Evolutionary conservation across 2,329 filamentous ascomycete species (phyloP).

Genomic region (Sporothrix euskadiensis): DNA sequence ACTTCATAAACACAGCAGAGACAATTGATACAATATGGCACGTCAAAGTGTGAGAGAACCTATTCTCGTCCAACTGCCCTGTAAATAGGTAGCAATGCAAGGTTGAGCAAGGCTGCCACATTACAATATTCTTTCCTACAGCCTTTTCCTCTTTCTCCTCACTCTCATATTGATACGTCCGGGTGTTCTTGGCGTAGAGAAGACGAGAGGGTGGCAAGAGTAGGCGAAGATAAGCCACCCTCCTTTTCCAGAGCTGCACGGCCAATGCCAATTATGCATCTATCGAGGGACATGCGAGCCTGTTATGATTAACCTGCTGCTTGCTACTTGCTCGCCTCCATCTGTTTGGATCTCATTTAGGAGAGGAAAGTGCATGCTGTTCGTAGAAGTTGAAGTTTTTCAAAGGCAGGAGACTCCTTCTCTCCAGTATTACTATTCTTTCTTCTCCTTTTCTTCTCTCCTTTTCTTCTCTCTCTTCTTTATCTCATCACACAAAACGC

Average conservation of each 20-base stretch:
- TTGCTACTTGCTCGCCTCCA: not conserved
- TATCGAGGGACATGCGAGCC: not conserved
- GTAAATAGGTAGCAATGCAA: not conserved
- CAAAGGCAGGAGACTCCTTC: no score
- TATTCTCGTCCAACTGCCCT: not conserved
- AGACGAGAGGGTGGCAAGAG: not conserved
- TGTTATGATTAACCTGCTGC: not conserved
- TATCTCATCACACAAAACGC: no score
- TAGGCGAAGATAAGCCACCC: not conserved
- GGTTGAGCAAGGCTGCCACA: not conserved
- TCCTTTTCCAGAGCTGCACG: not conserved
- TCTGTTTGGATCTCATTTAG: not conserved
- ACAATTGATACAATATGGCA: not conserved
- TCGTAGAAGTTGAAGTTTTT: no score
- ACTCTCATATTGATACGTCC: not conserved
- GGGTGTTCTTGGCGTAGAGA: not conserved
- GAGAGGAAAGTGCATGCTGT: not conserved
- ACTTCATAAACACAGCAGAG: not conserved
- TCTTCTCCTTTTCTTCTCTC: no score
- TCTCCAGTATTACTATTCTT: no score
- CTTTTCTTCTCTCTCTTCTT: no score
- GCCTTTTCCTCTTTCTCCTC: not conserved
- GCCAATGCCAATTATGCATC: not conserved
- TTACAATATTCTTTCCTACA: not conserved
- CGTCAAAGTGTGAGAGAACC: no score